phyloP scores from a whole-genome alignment of 257 asterid species.

The Solanum verrucosum region DNA sequence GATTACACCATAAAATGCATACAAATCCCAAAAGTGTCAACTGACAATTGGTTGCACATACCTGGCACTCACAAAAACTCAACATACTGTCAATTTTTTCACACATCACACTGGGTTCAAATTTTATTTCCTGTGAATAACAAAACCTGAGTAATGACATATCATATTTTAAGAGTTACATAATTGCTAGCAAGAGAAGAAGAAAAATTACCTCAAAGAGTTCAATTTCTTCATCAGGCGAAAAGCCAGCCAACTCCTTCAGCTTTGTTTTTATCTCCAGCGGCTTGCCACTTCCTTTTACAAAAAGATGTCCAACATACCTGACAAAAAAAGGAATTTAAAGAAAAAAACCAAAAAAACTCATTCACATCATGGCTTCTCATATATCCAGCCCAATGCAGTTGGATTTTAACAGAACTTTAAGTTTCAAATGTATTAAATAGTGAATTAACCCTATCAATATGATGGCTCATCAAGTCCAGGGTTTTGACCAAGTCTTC shows the following conservation, averaged over 20 bases:
- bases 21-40: background rate
- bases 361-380: background rate
- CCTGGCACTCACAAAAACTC: slow-evolving; percentile 49
- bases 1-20: background rate
- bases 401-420: background rate
- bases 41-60: slow-evolving; percentile 1
- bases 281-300: slow-evolving; percentile 49
- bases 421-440: background rate
- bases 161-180: background rate
- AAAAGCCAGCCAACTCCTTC: slow-evolving; percentile 61
- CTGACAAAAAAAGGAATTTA: slow-evolving; percentile 18
- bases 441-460: no score
- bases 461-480: background rate
- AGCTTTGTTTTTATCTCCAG: slow-evolving; percentile 40
- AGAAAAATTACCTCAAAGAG: slow-evolving; percentile 52
- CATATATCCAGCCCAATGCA: background rate
- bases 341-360: background rate
- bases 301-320: slow-evolving; percentile 62
- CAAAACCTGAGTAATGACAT: background rate
- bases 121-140: slow-evolving; percentile 57
- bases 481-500: background rate
- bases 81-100: slow-evolving; percentile 46
- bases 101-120: slow-evolving; percentile 65
- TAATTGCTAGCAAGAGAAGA: background rate
- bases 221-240: slow-evolving; percentile 64